Evolutionary conservation across 2,329 filamentous ascomycete species (phyloP).

Genomic region (Ophiostoma australiae): DNA sequence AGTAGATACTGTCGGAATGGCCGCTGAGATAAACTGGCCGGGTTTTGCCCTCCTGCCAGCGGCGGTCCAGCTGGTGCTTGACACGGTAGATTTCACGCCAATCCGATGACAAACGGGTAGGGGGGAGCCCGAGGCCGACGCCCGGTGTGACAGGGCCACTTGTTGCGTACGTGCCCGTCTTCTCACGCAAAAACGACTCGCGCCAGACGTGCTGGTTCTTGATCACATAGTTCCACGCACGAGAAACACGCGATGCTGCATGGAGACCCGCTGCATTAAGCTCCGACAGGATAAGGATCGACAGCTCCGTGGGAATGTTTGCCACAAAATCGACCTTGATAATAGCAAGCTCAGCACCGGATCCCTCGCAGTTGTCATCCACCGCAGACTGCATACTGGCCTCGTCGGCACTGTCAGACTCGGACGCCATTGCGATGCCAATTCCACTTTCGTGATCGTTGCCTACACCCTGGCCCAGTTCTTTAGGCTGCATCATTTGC

Average conservation of each 20-base stretch:
- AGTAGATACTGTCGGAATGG: conserved; percentile 94
- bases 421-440: conserved; percentile 51
- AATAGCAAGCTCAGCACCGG: conserved; percentile 37
- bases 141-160: conserved; percentile 49
- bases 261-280: conserved; percentile 51
- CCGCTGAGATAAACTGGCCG: conserved; percentile 85
- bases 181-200: conserved; percentile 58
- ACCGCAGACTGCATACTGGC: conserved; percentile 24
- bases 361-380: conserved; percentile 27
- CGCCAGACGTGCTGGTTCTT: conserved; percentile 58
- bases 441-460: conserved; percentile 62
- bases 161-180: conserved; percentile 56
- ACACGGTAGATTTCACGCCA: conserved; percentile 84
- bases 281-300: conserved; percentile 53
- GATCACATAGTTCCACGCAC: conserved; percentile 45
- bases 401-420: conserved; percentile 36
- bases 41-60: conserved; percentile 76
- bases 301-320: conserved; percentile 52
- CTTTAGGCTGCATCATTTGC: conserved; percentile 8
- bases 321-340: conserved; percentile 56
- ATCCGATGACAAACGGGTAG: conserved; percentile 58
- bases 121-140: conserved; percentile 53
- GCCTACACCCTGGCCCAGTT: conserved; percentile 40
- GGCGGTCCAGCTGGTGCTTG: conserved; percentile 66
- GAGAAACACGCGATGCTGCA: conserved; percentile 48